Percentiles rank a stretch among this genome's conserved stretches.
These are phyloP conservation scores for Zangia roseola DNA, from an alignment of 768 basidiomycete species.

Conservation along the genomic window DNA sequence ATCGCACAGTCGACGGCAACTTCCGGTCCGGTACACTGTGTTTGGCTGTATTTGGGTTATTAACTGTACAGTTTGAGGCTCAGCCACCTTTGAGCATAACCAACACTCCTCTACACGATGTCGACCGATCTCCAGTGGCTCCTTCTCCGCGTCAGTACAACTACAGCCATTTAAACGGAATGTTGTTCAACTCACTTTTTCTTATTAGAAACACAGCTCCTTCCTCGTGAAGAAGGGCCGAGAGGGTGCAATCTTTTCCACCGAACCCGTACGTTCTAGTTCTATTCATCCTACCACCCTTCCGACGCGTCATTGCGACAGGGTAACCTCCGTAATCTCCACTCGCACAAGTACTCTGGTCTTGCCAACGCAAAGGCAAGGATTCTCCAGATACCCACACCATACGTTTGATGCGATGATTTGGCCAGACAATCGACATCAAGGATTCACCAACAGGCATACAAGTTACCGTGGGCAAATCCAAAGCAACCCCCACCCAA, in stretches of 20 bases:
- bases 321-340: slow-evolving; percentile 86
- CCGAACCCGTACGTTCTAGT: slow-evolving; percentile 64
- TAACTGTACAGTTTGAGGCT: slow-evolving; percentile 32
- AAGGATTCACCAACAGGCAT: slow-evolving; percentile 53
- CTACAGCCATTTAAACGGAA: neutral
- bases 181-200: neutral
- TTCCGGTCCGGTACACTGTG: neutral
- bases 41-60: slow-evolving; percentile 31
- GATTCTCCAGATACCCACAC: neutral
- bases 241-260: slow-evolving; percentile 79
- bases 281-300: neutral
- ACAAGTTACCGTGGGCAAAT: slow-evolving; percentile 64
- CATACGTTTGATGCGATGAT: neutral
- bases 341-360: slow-evolving; percentile 93
- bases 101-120: slow-evolving; percentile 49
- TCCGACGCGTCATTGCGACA: slow-evolving; percentile 28
- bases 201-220: slow-evolving; percentile 71
- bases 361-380: slow-evolving; percentile 79
- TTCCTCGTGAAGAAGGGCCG: slow-evolving; percentile 77
- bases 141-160: slow-evolving; percentile 71
- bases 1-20: no score
- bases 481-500: slow-evolving; percentile 50
- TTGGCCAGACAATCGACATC: slow-evolving; percentile 62
- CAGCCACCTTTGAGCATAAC: slow-evolving; percentile 29
- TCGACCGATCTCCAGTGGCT: slow-evolving; percentile 93